Conservation (phyloP, 768 basidiomycete species). For the Podaxis sp. region DNA sequence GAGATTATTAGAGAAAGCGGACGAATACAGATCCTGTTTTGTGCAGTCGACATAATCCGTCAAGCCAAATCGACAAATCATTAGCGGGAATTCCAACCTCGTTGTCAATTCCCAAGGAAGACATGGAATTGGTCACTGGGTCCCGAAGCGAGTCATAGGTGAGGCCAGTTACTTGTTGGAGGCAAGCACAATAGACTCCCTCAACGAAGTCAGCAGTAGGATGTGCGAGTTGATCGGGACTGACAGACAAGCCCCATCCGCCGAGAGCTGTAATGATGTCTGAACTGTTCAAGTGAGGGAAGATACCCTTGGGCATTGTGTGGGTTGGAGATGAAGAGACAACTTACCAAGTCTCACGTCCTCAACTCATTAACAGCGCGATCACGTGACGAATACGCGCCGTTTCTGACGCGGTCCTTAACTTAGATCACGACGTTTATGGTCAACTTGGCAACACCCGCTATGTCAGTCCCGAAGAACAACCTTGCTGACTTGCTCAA, state of each 20-base stretch:
- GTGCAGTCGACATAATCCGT: background rate
- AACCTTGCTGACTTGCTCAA: constrained; percentile 42
- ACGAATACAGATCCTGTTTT: constrained; percentile 62
- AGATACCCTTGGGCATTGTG: constrained; percentile 50
- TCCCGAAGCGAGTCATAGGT: constrained; percentile 57
- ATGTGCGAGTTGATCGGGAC: constrained; percentile 62
- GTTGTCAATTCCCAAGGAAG: constrained; percentile 49
- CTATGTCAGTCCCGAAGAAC: constrained; percentile 30
- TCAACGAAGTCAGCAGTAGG: constrained; percentile 74
- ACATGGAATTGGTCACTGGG: constrained; percentile 55
- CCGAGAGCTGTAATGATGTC: constrained; percentile 67
- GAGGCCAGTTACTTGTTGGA: constrained; percentile 70
- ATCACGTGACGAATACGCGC: constrained; percentile 17
- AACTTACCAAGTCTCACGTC: background rate
- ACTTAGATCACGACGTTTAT: background rate
- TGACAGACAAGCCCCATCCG: constrained; percentile 69
- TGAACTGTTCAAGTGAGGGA: constrained; percentile 61
- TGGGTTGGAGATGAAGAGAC: background rate
- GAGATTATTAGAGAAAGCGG: constrained; percentile 60
- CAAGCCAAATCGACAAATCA: background rate
- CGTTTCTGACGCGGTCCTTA: background rate
- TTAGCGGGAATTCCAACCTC: constrained; percentile 40
- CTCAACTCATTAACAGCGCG: background rate
- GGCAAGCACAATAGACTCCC: constrained; percentile 66
- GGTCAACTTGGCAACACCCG: background rate